These are phyloP conservation scores for Eucalyptus regnans DNA, from an alignment of 345 rosid species.

Conservation along the genomic window DNA sequence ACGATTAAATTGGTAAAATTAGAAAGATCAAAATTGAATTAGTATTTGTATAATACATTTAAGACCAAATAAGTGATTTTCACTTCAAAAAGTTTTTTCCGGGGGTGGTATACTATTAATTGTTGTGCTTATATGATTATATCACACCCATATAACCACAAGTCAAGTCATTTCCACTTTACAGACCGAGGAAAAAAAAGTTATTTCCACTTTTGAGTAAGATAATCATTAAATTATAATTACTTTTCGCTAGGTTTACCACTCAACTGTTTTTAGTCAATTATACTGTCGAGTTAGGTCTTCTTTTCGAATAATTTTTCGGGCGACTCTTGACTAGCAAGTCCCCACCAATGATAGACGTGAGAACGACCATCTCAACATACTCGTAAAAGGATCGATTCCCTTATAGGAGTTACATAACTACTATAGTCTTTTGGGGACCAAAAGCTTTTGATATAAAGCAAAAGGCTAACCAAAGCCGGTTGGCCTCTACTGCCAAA, in stretches of 20 bases:
- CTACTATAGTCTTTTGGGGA: neutral
- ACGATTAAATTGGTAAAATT: neutral
- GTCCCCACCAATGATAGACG: neutral
- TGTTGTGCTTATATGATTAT: neutral
- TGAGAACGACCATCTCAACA: neutral
- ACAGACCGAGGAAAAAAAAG: neutral
- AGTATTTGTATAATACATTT: rapidly evolving
- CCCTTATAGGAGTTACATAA: neutral
- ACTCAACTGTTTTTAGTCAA: neutral
- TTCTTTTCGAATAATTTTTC: neutral
- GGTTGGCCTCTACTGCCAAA: neutral
- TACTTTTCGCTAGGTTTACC: neutral
- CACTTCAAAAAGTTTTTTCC: neutral
- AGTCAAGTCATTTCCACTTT: neutral
- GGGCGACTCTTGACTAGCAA: neutral
- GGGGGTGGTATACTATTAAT: neutral
- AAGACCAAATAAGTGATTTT: neutral
- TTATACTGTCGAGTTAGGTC: neutral
- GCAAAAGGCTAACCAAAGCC: neutral
- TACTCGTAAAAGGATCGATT: neutral
- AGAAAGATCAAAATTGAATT: neutral
- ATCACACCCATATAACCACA: neutral
- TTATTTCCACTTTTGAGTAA: neutral
- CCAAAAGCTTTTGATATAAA: neutral
- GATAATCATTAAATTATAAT: neutral